Evolutionary conservation across 306 rosid genomes (phyloP), one percentile per base, ranked within the genome.

Genomic region (Aeschynomene evenia): DNA sequence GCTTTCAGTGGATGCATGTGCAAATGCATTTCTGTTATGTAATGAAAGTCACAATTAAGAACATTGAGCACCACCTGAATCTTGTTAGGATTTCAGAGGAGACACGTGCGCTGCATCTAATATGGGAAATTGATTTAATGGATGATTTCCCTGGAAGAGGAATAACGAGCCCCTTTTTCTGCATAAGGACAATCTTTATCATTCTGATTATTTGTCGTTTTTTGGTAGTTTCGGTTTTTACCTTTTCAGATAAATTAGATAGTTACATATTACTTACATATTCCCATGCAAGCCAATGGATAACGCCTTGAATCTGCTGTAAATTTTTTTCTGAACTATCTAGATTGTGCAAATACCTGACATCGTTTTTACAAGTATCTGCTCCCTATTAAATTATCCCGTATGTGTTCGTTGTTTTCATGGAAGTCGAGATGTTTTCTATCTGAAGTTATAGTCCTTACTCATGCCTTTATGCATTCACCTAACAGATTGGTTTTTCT

Each of bases 91-190:
- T 56, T 10, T 10, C 28, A 62, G 75, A 57, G 9, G 46, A 70
- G 70, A 46, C 10, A 48, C 40, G 12, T 58, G 24, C 2, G 0
- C 22, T 45, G 56, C 58, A 36, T 78, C 45, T 61, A 9, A 20
- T 31, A 16, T 55, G 33, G 74, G 37, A 69, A 42, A 43, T 58
- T 69, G 62, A 59, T 31, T 40, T 60, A 33, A 14, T 24, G 2
- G 56, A 64, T 53, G 48, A 37, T 33, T 21, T 19, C 9, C 23
- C 50, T 15, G 5, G 71, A 55, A 70, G 16, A 70, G 70, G 68
- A 69, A 40, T 43, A 66, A 23, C 34, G 34, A 45, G 58, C 50
- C 50, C 18, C 23, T n/a, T 33, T 68, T 72, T 84, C 15, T 56
- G 23, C 5, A 16, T 61, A 50, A 46, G 65, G 74, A 43, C 43